These are phyloP conservation scores for Pisolithus tinctorius DNA, from an alignment of 768 basidiomycete genomes.

Conservation along the genomic window DNA sequence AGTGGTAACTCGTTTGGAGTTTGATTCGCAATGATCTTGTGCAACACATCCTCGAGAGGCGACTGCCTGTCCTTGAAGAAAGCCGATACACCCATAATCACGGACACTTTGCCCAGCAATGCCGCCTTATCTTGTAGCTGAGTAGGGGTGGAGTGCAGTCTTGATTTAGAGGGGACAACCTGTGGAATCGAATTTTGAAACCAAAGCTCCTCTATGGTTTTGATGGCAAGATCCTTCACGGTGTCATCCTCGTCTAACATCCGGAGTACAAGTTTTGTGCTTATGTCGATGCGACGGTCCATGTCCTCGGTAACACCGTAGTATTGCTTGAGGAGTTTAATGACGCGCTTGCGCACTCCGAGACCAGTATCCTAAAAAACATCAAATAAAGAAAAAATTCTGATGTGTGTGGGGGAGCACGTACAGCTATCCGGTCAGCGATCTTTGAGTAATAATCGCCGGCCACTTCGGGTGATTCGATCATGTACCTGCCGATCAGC, in stretches of 20 bases:
- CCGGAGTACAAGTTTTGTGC: constrained; percentile 71
- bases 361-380: constrained; percentile 82
- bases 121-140: constrained; percentile 44
- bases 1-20: constrained; percentile 43
- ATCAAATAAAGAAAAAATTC: not conserved
- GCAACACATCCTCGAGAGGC: constrained; percentile 77
- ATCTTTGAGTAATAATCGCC: constrained; percentile 85
- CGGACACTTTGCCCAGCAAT: constrained; percentile 58
- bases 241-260: constrained; percentile 92
- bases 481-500: constrained; percentile 94
- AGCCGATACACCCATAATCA: constrained; percentile 82
- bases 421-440: constrained; percentile 83
- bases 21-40: constrained; percentile 75
- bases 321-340: constrained; percentile 86
- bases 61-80: constrained; percentile 80
- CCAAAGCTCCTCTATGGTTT: constrained; percentile 89
- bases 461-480: constrained; percentile 83
- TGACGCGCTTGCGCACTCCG: constrained; percentile 89
- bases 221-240: constrained; percentile 89
- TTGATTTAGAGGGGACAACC: constrained; percentile 32
- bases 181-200: constrained; percentile 43
- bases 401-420: constrained; percentile 14
- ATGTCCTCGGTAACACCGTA: constrained; percentile 60
- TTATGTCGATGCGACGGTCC: constrained; percentile 67
- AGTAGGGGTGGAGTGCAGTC: constrained; percentile 19